Evolutionary conservation across 345 rosid genomes (phyloP).

Genomic region (Diplotaxis tenuifolia): DNA sequence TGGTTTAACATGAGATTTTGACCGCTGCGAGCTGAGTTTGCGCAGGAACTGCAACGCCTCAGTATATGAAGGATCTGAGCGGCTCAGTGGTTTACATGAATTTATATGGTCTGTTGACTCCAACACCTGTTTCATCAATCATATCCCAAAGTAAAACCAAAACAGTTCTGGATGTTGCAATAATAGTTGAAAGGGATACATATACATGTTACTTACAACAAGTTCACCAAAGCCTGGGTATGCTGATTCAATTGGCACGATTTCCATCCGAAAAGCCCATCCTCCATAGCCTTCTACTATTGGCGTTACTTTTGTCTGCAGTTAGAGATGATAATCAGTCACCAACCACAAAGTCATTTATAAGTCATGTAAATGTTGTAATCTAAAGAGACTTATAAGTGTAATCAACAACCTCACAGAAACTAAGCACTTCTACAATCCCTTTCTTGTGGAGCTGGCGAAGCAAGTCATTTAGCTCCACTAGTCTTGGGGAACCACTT

Average conservation of each 20-base stretch:
- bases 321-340: background rate
- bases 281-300: constrained; percentile 97
- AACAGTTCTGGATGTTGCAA: background rate
- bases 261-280: constrained; percentile 93
- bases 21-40: no score
- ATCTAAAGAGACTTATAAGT: background rate
- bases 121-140: constrained; percentile 60
- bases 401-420: constrained; percentile 69
- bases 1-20: no score
- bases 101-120: constrained; percentile 94
- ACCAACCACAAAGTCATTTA: no score
- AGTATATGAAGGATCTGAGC: constrained; percentile 68
- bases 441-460: constrained; percentile 81
- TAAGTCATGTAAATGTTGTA: background rate
- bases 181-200: background rate
- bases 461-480: constrained; percentile 79
- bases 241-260: constrained; percentile 92
- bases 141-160: background rate
- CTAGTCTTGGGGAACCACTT: constrained; percentile 88
- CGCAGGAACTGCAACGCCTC: constrained; percentile 65
- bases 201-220: constrained; percentile 54
- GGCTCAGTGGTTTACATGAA: constrained; percentile 89
- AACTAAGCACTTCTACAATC: constrained; percentile 77
- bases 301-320: constrained; percentile 94
- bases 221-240: constrained; percentile 98